Base-by-base conservation (phyloP, 1,284 basidiomycete genomes). In the Fomitopsis schrenkii region DNA sequence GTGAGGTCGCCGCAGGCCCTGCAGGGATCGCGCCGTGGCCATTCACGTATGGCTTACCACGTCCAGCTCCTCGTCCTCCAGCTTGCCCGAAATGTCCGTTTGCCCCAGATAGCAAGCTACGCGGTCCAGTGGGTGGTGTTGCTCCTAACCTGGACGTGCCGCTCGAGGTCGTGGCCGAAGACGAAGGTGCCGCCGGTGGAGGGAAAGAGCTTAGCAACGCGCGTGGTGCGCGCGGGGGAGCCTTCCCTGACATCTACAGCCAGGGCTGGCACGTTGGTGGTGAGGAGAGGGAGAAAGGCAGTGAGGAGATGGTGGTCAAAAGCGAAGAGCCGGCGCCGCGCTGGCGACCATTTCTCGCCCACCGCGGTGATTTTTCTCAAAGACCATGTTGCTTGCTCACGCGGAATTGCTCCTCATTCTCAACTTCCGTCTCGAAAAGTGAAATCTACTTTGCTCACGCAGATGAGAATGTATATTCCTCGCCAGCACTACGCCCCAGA, bases 141-240 rank as follows among this genome's bases (percentile, higher is more conserved):
- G 78, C 79, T 62, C 80, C 81, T 67, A 83, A 77, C 59, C 79
- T 75, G 59, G 74, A 42, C 55, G 68, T 68, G 64, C 71, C 66
- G 70, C 64, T 66, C 68, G 70, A 46, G 65, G 67, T 58, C 30
- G 71, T 57, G 54, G 67, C 52, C 48, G 70, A 65, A 22, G 72
- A 65, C 35, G 67, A 63, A 58, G 68, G 64, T 55, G 62, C 66
- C 59, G 67, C 59, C 44, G 72, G 65, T 55, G 68, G 68, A 59
- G 74, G 74, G 19, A 81, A 62, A 45, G 80, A 76, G 65, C 79
- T 81, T 60, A 85, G 69, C 63, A 91, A 77, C 50, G 88, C 88
- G 64, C 88, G 77, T 58, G 88, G 88, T 62, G 88, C 88, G 68
- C 79, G 83, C 66, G 88, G 88, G 67, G 88, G 88, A 58, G 82